Base-by-base conservation (phyloP, 1,284 basidiomycete genomes). In the Tausonia pullulans region DNA sequence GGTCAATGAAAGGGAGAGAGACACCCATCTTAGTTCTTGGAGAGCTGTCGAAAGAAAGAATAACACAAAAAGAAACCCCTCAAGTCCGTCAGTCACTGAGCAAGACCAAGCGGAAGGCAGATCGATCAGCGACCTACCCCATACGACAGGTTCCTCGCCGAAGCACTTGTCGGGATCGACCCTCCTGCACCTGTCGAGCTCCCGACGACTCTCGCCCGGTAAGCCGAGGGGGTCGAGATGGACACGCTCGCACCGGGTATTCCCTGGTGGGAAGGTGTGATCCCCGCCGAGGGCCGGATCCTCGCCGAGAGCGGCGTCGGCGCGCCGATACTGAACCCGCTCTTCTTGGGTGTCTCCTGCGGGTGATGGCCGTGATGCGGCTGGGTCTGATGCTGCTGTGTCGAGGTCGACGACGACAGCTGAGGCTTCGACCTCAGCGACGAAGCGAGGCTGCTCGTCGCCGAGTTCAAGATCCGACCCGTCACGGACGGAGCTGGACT, bases 271-370 rank as follows among this genome's bases (percentile, higher is more conserved):
- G 48, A 44, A 45, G 43, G n/a, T n/a, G 56, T 16, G 45, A 8
- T 57, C 13, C n/a, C 41, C 2, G 53, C 14, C 3, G 60, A 46
- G 7, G 54, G 41, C 5, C 64, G 64, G 11, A 58, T 50, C 5
- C 64, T 54, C 55, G 64, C 64, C 0, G 64, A 61, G 7, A 65
- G 55, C 1, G 64, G 56, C 4, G 64, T 62, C 10, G 64, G 64
- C 8, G 55, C 55, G 45, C 58, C 55, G 56, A 65, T 65, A 44
- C 4, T 48, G 54, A 62, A 55, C 5, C 59, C 14, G 40, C 61
- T 59, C 58, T 65, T 65, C 54, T 65, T 65, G 4, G 63, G 63
- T 3, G 63, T 61, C 39, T 65, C 63, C n/a, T n/a, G n/a, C n/a
- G n/a, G 54, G 55, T 6, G 4, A 13, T 39, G 41, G 16, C 55